Conservation (phyloP, 2,329 filamentous ascomycete genomes). For the Fusarium tricinctum region DNA sequence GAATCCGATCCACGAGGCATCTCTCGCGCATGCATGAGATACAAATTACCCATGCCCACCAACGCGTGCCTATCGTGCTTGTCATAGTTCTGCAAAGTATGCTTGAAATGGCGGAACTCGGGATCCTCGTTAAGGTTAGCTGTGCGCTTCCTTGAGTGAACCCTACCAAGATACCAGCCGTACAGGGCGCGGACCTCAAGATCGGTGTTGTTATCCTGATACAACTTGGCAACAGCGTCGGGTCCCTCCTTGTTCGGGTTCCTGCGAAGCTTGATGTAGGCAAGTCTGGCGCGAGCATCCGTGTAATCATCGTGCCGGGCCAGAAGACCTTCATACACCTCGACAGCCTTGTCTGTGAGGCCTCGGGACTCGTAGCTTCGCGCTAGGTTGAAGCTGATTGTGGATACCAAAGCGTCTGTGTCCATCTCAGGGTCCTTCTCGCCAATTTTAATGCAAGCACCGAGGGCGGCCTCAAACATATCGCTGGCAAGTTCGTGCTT, state of each 20-base stretch:
- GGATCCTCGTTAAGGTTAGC: conserved; percentile 87
- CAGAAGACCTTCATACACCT: conserved; percentile 88
- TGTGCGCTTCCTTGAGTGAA: conserved; percentile 82
- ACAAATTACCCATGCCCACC: conserved; percentile 96
- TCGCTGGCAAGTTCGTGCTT: conserved; percentile 84
- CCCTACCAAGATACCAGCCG: conserved; percentile 93
- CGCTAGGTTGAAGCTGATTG: conserved; percentile 96
- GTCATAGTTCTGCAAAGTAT: conserved; percentile 92
- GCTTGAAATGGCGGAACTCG: conserved; percentile 95
- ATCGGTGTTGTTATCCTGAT: conserved; percentile 85
- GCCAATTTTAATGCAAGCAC: conserved; percentile 85
- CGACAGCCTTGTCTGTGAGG: conserved; percentile 84
- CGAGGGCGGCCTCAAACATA: conserved; percentile 91
- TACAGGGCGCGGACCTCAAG: conserved; percentile 93
- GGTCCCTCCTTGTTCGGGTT: conserved; percentile 88
- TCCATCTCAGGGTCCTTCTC: conserved; percentile 83
- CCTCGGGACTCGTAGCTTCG: conserved; percentile 91
- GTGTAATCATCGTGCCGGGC: conserved; percentile 91
- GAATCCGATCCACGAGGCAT: conserved; percentile 92
- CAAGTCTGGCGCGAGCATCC: conserved; percentile 88
- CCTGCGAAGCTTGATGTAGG: conserved; percentile 88
- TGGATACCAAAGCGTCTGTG: conserved; percentile 91
- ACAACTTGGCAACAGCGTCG: conserved; percentile 86
- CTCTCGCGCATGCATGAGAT: conserved; percentile 87
- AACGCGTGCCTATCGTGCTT: conserved; percentile 98